These are phyloP conservation scores for Macrolepiota dolichaula DNA, from an alignment of 768 basidiomycete genomes.

Conservation along the genomic window DNA sequence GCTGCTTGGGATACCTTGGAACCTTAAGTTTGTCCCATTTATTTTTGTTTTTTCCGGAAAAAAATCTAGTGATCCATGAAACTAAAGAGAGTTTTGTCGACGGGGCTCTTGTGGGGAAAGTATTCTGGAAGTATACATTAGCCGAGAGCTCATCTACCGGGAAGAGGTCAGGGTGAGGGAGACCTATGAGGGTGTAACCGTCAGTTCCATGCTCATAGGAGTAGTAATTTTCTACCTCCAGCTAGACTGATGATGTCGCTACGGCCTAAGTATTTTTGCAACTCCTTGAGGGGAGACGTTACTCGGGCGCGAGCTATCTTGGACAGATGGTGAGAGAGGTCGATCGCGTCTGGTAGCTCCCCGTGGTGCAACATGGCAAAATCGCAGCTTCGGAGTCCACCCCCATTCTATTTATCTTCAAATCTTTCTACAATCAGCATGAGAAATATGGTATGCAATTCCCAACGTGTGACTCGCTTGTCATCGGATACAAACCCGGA, in stretches of 20 bases:
- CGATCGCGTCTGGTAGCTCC: slow-evolving; percentile 46
- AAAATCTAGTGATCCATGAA: slow-evolving; percentile 59
- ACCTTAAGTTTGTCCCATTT: slow-evolving; percentile 49
- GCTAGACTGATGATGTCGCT: slow-evolving; percentile 59
- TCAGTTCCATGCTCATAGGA: neutral
- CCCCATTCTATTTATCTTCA: neutral
- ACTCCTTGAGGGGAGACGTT: slow-evolving; percentile 60
- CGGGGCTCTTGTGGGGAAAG: slow-evolving; percentile 12
- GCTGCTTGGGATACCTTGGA: slow-evolving; percentile 52
- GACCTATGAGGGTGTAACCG: slow-evolving; percentile 31
- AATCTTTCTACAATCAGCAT: neutral
- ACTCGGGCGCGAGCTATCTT: slow-evolving; percentile 42
- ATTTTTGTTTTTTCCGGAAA: slow-evolving; percentile 33
- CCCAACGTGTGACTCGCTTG: neutral
- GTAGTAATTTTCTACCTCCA: slow-evolving; percentile 46
- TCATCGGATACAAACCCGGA: neutral
- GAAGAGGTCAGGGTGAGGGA: slow-evolving; percentile 68
- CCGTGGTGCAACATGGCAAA: slow-evolving; percentile 16
- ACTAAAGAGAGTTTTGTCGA: slow-evolving; percentile 25
- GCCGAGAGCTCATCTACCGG: slow-evolving; percentile 63
- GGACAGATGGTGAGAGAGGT: slow-evolving; percentile 75
- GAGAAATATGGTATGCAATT: neutral
- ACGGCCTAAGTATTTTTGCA: slow-evolving; percentile 55
- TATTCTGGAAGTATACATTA: slow-evolving; percentile 38
- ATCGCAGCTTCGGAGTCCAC: neutral